Percentiles rank a stretch among this genome's conserved stretches.
Conservation (phyloP, 192 early-diverging fungal species). For the Backusella australiensis region DNA sequence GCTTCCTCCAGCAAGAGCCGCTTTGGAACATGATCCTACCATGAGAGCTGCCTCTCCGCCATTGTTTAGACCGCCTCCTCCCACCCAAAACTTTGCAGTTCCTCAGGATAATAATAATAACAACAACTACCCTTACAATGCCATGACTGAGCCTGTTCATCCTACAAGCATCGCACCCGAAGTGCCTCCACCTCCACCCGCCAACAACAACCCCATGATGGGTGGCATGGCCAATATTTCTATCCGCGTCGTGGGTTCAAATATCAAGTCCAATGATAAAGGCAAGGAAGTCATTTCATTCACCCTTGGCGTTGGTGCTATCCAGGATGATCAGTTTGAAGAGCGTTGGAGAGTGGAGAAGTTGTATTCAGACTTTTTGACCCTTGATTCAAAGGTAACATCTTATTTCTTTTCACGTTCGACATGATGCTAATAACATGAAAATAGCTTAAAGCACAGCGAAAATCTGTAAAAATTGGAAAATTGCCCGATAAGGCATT, state of each 20-base stretch:
- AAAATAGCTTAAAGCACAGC: slow-evolving; percentile 8
- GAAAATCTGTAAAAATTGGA: slow-evolving; percentile 54
- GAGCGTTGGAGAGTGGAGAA: slow-evolving; percentile 86
- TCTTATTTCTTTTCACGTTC: no score
- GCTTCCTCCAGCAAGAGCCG: slow-evolving; percentile 15
- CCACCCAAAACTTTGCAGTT: not conserved
- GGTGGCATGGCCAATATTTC: slow-evolving; percentile 2
- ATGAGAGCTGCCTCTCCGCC: slow-evolving; percentile 24
- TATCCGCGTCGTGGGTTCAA: slow-evolving; percentile 7
- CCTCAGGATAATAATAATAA: not conserved
- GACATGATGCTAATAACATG: not conserved
- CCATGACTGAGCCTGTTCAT: not conserved
- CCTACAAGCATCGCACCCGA: not conserved
- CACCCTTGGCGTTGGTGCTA: slow-evolving; percentile 41
- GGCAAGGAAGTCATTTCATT: slow-evolving; percentile 70
- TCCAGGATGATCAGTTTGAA: slow-evolving; percentile 34
- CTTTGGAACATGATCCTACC: slow-evolving; percentile 17
- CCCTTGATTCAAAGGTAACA: slow-evolving; percentile 74
- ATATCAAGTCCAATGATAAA: slow-evolving; percentile 63
- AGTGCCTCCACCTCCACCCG: not conserved
- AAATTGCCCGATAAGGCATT: slow-evolving; percentile 83
- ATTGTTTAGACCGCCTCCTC: not conserved
- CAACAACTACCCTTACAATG: not conserved
- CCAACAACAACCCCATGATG: not conserved
- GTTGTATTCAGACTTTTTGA: slow-evolving; percentile 83